A percentile compares a stretch with the other conserved stretches of the same genome.
phyloP scores from a whole-genome alignment of 176 grass and related monocot genomes.

The Thalia dealbata region DNA sequence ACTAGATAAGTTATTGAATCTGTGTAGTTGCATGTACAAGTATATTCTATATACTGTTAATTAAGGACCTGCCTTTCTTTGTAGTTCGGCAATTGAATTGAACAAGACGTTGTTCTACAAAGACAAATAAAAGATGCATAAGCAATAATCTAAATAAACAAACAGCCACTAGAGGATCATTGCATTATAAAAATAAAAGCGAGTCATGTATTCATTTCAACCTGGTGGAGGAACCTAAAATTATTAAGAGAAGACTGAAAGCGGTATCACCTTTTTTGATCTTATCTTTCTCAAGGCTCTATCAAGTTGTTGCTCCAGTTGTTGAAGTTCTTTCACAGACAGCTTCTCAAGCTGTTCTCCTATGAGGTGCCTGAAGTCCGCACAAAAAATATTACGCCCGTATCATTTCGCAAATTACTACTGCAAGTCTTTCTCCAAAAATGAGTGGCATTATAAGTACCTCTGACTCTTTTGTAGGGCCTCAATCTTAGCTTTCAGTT shows the following conservation, averaged over 20 bases:
- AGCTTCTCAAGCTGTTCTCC: constrained; percentile 2
- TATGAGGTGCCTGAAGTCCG: neutral
- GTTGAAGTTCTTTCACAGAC: constrained; percentile 4
- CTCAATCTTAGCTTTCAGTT: constrained; percentile 8
- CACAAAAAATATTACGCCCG: neutral
- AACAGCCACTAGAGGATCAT: neutral
- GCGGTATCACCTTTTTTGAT: neutral
- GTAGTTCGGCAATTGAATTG: constrained; percentile 62
- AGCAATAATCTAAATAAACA: neutral
- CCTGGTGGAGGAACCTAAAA: no score
- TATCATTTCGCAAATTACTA: neutral
- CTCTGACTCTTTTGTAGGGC: constrained; percentile 3
- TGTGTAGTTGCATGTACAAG: no score
- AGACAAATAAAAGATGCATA: neutral
- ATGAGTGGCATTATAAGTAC: neutral
- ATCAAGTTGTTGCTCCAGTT: constrained; percentile 6
- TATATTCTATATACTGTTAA: neutral
- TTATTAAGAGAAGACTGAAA: no score
- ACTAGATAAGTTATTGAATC: no score
- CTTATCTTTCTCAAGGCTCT: constrained; percentile 11
- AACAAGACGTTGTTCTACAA: constrained; percentile 34
- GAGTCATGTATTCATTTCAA: no score
- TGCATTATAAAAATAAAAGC: no score
- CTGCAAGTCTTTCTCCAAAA: neutral
- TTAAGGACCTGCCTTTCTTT: constrained; percentile 50